Conservation (phyloP, 495 filamentous ascomycete genomes). For the Copromyces sp. region DNA sequence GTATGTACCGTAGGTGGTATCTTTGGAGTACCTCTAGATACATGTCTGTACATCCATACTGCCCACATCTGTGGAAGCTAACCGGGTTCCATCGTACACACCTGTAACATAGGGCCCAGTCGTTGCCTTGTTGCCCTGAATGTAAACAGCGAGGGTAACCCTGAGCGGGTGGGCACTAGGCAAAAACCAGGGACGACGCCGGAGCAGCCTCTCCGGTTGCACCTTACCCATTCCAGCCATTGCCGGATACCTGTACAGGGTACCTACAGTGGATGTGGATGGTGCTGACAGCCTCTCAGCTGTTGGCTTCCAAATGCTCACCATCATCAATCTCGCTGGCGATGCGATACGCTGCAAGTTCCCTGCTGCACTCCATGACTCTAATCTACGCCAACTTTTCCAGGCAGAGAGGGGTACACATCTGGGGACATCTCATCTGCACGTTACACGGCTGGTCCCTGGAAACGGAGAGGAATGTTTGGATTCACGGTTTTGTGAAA, state of each 20-base stretch:
- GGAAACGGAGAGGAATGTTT: not conserved
- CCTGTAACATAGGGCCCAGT: not conserved
- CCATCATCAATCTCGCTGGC: not conserved
- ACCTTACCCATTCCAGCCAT: not conserved
- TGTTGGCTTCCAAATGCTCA: not conserved
- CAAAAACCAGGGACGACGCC: not conserved
- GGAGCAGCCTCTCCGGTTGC: not conserved
- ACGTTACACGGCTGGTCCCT: not conserved
- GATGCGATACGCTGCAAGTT: not conserved
- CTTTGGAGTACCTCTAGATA: not conserved
- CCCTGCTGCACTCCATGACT: not conserved
- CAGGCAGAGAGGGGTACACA: not conserved
- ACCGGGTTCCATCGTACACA: not conserved
- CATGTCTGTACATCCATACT: not conserved
- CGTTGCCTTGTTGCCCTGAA: not conserved
- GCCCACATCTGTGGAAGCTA: not conserved
- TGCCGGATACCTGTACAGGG: not conserved
- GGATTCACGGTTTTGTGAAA: not conserved
- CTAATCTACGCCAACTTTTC: not conserved
- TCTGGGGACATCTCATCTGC: not conserved
- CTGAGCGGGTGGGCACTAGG: not conserved
- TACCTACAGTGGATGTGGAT: not conserved
- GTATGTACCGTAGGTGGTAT: not conserved
- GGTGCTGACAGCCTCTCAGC: not conserved
- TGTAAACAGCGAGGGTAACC: not conserved